Base-by-base conservation (phyloP, 2,329 filamentous ascomycete species). In the Oidium heveae region DNA sequence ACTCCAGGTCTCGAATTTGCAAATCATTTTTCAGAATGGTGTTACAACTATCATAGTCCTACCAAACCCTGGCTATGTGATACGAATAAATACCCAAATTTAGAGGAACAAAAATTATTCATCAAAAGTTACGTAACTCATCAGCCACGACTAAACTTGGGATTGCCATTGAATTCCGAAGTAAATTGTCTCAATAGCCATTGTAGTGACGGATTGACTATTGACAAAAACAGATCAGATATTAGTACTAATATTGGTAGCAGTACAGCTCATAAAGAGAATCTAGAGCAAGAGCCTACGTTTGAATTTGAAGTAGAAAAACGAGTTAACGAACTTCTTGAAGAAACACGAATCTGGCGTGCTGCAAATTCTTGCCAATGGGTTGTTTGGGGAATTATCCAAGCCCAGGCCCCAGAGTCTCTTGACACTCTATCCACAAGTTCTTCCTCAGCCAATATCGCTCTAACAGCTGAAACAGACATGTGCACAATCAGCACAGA, bases 21-120 rank as follows among this genome's bases (percentile, higher is more conserved):
- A 56, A 98, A 98, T 66, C 91, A 98, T 68, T 98, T 98, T 68
- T 84, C 86, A 0, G 91, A 98, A 68, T 98, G 91, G 91, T 84
- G 86, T 61, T 96, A 96, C 72, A 89, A 98, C 68, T 98, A 98
- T 68, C 88, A 95, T 65, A 80, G 91, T 64, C 68, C 77, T 2
- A 69, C 71, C 32, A 69, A 68, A 34, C 71, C 86, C 0, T 79
- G 77, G 69, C 76, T 72, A 28, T 89, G 85, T 72, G 79, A 82
- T 62, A 75, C 75, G 5, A 69, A 70, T 54, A 68, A 70, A 54
- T 98, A 94, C 67, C 91, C 91, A 0, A 86, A 73, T 0, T 68
- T 73, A 0, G 84, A 88, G 55, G 82, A 95, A 66, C 91, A 95
- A 65, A 75, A 76, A 57, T 82, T 83, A 37, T 95, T 95, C 67